Percentiles rank a stretch among this genome's conserved stretches.
These are phyloP conservation scores for Cordyceps cicadae DNA, from an alignment of 2,329 filamentous ascomycete genomes.

Conservation along the genomic window DNA sequence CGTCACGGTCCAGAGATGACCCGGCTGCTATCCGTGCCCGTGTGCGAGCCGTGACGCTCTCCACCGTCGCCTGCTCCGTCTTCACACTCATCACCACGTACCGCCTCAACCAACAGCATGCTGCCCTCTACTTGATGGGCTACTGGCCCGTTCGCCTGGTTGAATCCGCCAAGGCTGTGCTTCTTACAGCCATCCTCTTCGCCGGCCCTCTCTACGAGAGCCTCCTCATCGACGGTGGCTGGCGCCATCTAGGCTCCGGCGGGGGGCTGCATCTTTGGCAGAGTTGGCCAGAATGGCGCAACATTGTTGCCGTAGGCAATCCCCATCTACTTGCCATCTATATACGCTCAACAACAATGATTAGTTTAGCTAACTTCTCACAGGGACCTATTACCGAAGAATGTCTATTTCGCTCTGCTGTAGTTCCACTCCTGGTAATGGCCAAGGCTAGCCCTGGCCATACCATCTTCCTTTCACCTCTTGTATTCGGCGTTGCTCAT, in stretches of 20 bases:
- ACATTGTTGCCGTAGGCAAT: conserved; percentile 67
- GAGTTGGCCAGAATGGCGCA: conserved; percentile 78
- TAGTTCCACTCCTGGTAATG: conserved; percentile 73
- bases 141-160: conserved; percentile 66
- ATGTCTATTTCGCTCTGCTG: conserved; percentile 81
- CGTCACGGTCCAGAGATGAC: conserved; percentile 72
- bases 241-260: conserved; percentile 52
- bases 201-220: conserved; percentile 75
- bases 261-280: conserved; percentile 51
- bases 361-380: not conserved
- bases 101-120: conserved; percentile 34
- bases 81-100: conserved; percentile 60
- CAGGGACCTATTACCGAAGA: conserved; percentile 88
- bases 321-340: not conserved
- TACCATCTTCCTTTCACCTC: conserved; percentile 73
- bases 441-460: conserved; percentile 47
- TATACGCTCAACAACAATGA: not conserved
- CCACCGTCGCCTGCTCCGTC: conserved; percentile 60
- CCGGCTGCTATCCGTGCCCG: conserved; percentile 83
- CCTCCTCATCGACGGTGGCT: conserved; percentile 63
- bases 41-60: conserved; percentile 69
- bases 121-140: conserved; percentile 60
- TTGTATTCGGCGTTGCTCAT: conserved; percentile 90
- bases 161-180: conserved; percentile 56
- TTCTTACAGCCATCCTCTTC: conserved; percentile 72